Percentiles rank a stretch among this genome's conserved stretches.
Evolutionary conservation across 192 early-diverging fungal genomes (phyloP).

Genomic region (Backusella sp.): DNA sequence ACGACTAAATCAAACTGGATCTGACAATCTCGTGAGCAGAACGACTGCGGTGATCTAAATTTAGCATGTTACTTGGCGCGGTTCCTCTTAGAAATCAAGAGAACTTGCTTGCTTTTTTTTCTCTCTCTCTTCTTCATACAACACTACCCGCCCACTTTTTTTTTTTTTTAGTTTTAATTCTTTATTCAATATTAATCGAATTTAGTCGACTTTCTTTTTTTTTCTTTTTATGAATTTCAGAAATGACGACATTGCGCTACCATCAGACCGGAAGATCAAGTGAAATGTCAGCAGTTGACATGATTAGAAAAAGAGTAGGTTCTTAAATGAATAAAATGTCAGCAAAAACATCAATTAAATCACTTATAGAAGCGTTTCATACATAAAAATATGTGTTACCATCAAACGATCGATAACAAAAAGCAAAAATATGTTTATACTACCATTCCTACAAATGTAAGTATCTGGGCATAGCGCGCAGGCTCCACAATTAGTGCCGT

Average conservation of each 20-base stretch:
- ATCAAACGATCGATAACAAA: background rate
- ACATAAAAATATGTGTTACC: background rate
- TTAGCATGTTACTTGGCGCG: background rate
- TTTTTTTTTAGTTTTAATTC: background rate
- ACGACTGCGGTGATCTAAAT: background rate
- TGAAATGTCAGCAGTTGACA: background rate
- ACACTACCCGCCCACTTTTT: background rate
- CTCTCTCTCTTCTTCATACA: background rate
- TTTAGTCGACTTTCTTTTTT: background rate
- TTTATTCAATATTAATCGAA: background rate
- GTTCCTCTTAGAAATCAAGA: background rate
- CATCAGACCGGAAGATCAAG: background rate
- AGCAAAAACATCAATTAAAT: background rate
- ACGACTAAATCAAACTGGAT: no score
- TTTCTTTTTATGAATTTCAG: background rate
- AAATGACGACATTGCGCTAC: background rate
- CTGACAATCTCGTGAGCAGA: no score
- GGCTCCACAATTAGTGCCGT: background rate
- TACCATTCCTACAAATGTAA: background rate
- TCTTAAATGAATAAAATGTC: background rate
- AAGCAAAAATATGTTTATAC: background rate
- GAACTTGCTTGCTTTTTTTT: background rate
- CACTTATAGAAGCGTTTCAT: background rate
- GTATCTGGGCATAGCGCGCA: background rate
- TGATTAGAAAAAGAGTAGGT: background rate